These are phyloP conservation scores for Pleurotus tuoliensis DNA, from an alignment of 768 basidiomycete species.

Conservation along the genomic window DNA sequence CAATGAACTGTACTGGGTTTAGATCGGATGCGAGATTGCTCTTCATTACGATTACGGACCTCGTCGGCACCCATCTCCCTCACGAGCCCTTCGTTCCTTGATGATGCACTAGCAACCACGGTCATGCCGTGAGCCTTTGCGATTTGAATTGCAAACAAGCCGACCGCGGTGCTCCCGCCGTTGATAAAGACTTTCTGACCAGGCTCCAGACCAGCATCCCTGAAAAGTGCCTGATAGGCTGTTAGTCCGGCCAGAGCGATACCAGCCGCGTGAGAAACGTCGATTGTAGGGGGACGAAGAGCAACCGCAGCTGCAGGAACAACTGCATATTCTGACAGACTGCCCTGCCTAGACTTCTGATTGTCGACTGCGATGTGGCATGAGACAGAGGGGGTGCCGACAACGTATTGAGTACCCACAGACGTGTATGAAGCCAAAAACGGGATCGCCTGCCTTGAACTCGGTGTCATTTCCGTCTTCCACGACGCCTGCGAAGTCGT, in stretches of 20 bases:
- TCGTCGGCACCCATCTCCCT: conserved; percentile 49
- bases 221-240: conserved; percentile 38
- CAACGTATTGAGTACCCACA: not conserved
- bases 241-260: conserved; percentile 45
- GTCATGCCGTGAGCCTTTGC: conserved; percentile 47
- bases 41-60: conserved; percentile 20
- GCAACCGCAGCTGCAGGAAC: conserved; percentile 26
- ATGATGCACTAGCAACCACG: conserved; percentile 50
- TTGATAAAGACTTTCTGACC: conserved; percentile 52
- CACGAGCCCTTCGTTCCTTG: conserved; percentile 45
- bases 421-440: conserved; percentile 41
- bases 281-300: conserved; percentile 34
- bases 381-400: not conserved
- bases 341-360: conserved; percentile 31
- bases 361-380: conserved; percentile 1
- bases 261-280: conserved; percentile 45
- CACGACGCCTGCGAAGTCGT: conserved; percentile 51
- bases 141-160: conserved; percentile 51
- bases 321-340: conserved; percentile 44
- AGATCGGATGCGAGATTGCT: not conserved
- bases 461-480: conserved; percentile 39
- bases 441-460: conserved; percentile 45
- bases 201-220: conserved; percentile 32
- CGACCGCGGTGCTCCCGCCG: conserved; percentile 54
- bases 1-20: conserved; percentile 31